Conservation (phyloP, 2,329 filamentous ascomycete species). For the Dactylella cylindrospora region DNA sequence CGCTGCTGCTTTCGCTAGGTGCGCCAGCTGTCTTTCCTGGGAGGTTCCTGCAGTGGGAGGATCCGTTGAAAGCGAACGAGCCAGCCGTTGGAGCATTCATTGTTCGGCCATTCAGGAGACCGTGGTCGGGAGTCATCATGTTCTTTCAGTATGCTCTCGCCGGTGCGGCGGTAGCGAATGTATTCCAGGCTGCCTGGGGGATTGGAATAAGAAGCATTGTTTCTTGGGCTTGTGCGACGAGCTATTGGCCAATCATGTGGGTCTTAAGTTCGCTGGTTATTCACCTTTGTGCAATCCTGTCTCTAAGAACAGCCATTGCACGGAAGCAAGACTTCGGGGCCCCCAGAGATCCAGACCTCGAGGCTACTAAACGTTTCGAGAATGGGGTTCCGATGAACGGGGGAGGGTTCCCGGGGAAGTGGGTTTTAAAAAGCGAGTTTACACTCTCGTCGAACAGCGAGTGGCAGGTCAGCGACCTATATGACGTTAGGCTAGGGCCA, state of each 20-base stretch:
- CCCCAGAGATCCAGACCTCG: not conserved
- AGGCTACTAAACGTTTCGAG: too few relatives aligned
- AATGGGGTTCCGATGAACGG: not conserved
- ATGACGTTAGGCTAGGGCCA: constrained; percentile 5
- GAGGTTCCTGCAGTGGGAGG: constrained; percentile 17
- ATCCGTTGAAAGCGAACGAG: constrained; percentile 16
- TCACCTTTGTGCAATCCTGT: constrained; percentile 13
- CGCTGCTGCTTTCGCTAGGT: constrained; percentile 3
- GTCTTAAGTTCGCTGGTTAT: constrained; percentile 8
- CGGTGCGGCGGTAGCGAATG: not conserved
- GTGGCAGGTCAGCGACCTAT: constrained; percentile 22
- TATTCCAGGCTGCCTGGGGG: constrained; percentile 16
- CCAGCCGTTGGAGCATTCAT: constrained; percentile 10
- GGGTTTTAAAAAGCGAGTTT: constrained; percentile 12
- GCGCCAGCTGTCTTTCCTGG: constrained; percentile 16
- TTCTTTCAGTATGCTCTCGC: constrained; percentile 6
- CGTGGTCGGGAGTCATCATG: not conserved
- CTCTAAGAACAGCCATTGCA: constrained; percentile 5
- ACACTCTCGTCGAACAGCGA: constrained; percentile 9
- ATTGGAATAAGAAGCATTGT: constrained; percentile 7
- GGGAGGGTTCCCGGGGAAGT: not conserved
- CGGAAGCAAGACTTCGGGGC: constrained; percentile 4
- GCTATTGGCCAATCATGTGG: constrained; percentile 13
- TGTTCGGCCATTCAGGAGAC: constrained; percentile 2
- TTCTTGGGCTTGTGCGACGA: constrained; percentile 15